phyloP scores from a whole-genome alignment of 805 yeast genomes.

The Ogataea ramenticola region DNA sequence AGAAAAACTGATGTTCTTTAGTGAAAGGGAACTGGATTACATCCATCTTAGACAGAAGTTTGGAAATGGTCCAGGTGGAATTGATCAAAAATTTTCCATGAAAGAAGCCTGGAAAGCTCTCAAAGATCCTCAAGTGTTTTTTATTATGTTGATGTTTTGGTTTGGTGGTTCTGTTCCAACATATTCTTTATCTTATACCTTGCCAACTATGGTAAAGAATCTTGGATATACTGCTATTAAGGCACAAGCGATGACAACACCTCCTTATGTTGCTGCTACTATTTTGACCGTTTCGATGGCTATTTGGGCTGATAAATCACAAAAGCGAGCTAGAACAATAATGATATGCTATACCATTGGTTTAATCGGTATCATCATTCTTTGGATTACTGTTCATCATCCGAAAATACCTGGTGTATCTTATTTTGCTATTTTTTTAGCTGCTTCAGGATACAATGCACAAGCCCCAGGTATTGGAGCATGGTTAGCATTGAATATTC shows the following conservation, averaged over 20 bases:
- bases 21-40: constrained; percentile 6
- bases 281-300: constrained; percentile 23
- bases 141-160: constrained; percentile 26
- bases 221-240: constrained; percentile 35
- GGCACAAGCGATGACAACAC: constrained; percentile 38
- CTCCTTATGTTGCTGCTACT: constrained; percentile 28
- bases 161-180: constrained; percentile 32
- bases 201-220: constrained; percentile 36
- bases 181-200: constrained; percentile 33
- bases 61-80: constrained; percentile 10
- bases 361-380: constrained; percentile 30
- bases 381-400: constrained; percentile 35
- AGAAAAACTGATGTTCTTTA: constrained; percentile 6
- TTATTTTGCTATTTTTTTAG: constrained; percentile 33
- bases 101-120: constrained; percentile 25
- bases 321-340: constrained; percentile 28
- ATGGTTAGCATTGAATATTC: constrained; percentile 12
- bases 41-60: constrained; percentile 8
- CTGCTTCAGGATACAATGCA: constrained; percentile 31
- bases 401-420: constrained; percentile 32
- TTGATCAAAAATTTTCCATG: constrained; percentile 8
- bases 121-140: constrained; percentile 31
- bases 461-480: constrained; percentile 16
- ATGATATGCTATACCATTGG: constrained; percentile 30
- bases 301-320: constrained; percentile 23